Base-by-base conservation (phyloP, 2,329 filamentous ascomycete species). In the Zymoseptoria crescenta region DNA sequence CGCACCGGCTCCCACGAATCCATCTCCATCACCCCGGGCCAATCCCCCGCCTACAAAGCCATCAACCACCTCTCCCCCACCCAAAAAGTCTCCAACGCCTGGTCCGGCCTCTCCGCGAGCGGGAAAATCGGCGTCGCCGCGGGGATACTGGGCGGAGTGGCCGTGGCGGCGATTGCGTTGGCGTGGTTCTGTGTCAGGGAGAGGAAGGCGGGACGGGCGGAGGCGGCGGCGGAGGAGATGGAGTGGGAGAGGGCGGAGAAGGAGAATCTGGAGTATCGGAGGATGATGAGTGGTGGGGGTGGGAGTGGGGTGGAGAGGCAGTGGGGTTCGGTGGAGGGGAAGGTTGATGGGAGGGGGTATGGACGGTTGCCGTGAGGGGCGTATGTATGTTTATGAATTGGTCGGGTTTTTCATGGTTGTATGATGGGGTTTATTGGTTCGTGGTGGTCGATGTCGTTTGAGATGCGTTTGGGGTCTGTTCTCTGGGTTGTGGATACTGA, bases 161-260 rank as follows among this genome's bases (percentile, higher is more conserved):
- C 65, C 29, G 64, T 79, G 24, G 69, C 68, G 7, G 65, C 74
- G 20, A 56, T 68, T 24, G 67, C 65, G 3, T 70, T 69, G 54
- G 64, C 73, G 9, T 74, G 80, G 65, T 81, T 75, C 72, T 82
- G 78, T 68, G 64, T 81, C 62, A 74, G 73, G 53, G 79, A 82
- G 69, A 75, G 81, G 59, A 74, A 76, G 59, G 73, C 74, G 61
- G 81, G 81, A 35, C 76, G 77, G 59, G 74, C 75, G 51, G 80
- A 82, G 67, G 73, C 75, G 52, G 75, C 74, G 20, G 57, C 76
- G 21, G 78, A 77, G 49, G 78, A 81, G 61, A 73, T 74, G 66
- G 76, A 76, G 54, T 81, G 76, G 71, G 72, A 75, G 49, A 71
- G 72, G 58, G 71, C 76, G 54, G 67, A 72, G 20, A 60, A 63